Conservation (phyloP, 1,139 yeast genomes). For the Yamadazyma triangularis region DNA sequence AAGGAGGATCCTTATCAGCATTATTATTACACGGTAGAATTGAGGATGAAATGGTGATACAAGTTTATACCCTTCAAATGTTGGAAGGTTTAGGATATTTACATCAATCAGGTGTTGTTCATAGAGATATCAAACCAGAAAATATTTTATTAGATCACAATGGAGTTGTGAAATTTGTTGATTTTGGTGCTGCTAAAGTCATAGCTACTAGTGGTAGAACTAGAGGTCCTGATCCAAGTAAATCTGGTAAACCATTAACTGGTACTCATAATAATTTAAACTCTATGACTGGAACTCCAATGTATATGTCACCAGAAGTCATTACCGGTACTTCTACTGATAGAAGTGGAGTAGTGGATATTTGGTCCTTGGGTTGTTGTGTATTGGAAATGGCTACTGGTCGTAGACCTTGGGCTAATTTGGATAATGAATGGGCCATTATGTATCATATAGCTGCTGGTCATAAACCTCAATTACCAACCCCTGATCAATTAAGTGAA, state of each 20-base stretch:
- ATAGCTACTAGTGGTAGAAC: conserved; percentile 69
- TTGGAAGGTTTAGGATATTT: conserved; percentile 92
- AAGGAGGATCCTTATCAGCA: conserved; percentile 89
- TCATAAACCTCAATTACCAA: conserved; percentile 82
- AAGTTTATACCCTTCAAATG: conserved; percentile 87
- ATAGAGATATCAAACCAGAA: conserved; percentile 95
- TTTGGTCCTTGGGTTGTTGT: conserved; percentile 83
- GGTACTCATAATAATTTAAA: conserved; percentile 28
- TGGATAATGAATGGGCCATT: conserved; percentile 97
- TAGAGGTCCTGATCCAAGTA: conserved; percentile 17
- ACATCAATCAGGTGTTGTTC: conserved; percentile 95
- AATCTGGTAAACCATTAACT: conserved; percentile 11
- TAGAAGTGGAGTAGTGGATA: conserved; percentile 71
- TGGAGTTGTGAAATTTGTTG: conserved; percentile 93
- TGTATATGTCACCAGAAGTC: conserved; percentile 99
- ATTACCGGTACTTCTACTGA: conserved; percentile 73
- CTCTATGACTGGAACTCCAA: conserved; percentile 91
- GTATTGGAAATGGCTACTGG: conserved; percentile 82
- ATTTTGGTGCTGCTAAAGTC: conserved; percentile 96
- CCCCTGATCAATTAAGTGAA: conserved; percentile 69
- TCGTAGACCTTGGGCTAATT: conserved; percentile 81
- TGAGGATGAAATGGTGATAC: conserved; percentile 92
- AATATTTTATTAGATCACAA: conserved; percentile 85
- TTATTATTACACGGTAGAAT: conserved; percentile 81
- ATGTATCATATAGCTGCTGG: conserved; percentile 99